Percentiles rank a stretch among this genome's conserved stretches.
These are phyloP conservation scores for Starmerella lactis-condensi DNA, from an alignment of 805 yeast species.

Conservation along the genomic window DNA sequence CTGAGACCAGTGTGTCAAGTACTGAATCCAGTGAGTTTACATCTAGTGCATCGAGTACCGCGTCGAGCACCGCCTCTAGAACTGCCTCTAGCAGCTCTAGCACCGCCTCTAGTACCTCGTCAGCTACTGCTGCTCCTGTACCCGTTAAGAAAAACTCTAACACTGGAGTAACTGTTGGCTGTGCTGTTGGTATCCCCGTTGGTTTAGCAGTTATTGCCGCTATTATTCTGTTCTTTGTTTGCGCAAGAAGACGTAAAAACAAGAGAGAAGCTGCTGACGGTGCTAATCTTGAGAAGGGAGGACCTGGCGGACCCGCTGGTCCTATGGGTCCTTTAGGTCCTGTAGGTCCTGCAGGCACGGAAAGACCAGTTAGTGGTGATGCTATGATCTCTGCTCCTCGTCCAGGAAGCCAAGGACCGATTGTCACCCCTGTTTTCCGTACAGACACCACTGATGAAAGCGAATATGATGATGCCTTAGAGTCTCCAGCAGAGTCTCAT, in stretches of 20 bases:
- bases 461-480: conserved; percentile 10
- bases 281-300: conserved; percentile 4
- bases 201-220: conserved; percentile 33
- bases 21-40: too few species aligned
- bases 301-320: conserved; percentile 11
- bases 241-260: conserved; percentile 30
- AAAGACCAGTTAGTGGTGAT: conserved; percentile 2
- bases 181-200: conserved; percentile 72
- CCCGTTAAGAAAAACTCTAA: conserved; percentile 16
- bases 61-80: conserved; percentile 18
- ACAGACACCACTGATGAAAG: conserved; percentile 4
- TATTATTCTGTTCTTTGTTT: conserved; percentile 34
- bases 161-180: conserved; percentile 62
- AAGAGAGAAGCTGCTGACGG: conserved; percentile 18
- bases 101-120: conserved; percentile 9
- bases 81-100: conserved; percentile 21
- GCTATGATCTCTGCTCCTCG: conserved; percentile 14
- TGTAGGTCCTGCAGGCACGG: conserved; percentile 4
- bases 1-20: too few species aligned
- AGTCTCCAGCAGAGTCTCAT: conserved; percentile 11
- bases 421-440: conserved; percentile 16
- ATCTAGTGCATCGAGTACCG: too few species aligned
- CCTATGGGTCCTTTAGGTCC: conserved; percentile 14
- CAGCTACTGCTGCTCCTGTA: conserved; percentile 8
- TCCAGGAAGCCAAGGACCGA: conserved; percentile 14